Percentiles rank a stretch among this genome's conserved stretches.
phyloP scores from a whole-genome alignment of 176 grass and related monocot species.

The Phyllostachys edulis region DNA sequence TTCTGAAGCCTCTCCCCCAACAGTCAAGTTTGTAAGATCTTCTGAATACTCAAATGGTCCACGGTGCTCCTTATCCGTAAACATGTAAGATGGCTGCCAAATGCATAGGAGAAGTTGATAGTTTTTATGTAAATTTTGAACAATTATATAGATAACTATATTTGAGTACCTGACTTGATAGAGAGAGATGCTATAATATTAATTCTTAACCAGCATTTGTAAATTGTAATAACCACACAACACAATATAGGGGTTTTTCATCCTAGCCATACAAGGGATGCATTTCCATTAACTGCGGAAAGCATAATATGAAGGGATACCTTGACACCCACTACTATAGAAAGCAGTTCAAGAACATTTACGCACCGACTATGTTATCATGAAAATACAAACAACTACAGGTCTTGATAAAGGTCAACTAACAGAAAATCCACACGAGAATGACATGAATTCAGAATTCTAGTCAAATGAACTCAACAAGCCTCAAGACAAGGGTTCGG shows the following conservation, averaged over 20 bases:
- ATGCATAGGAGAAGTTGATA: constrained; percentile 35
- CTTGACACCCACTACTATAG: background rate
- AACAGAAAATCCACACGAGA: constrained; percentile 12
- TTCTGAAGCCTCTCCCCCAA: constrained; percentile 62
- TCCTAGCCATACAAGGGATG: background rate
- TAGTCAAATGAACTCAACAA: background rate
- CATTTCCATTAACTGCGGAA: constrained; percentile 10
- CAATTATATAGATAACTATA: constrained; percentile 15
- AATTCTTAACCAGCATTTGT: constrained; percentile 1
- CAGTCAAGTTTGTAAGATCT: constrained; percentile 66
- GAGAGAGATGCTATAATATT: background rate
- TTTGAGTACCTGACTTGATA: constrained; percentile 4
- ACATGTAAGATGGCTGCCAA: constrained; percentile 94
- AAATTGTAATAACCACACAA: constrained; percentile 9
- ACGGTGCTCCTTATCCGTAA: constrained; percentile 95
- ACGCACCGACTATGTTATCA: background rate
- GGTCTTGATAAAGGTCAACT: background rate
- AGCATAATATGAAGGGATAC: background rate
- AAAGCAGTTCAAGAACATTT: background rate
- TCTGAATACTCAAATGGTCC: constrained; percentile 96
- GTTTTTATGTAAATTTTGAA: constrained; percentile 10
- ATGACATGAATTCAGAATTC: background rate
- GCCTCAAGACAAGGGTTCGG: background rate
- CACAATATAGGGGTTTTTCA: background rate
- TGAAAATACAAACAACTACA: constrained; percentile 11